phyloP scores from a whole-genome alignment of 352 stramenopile species.

The Globisporangium splendens region DNA sequence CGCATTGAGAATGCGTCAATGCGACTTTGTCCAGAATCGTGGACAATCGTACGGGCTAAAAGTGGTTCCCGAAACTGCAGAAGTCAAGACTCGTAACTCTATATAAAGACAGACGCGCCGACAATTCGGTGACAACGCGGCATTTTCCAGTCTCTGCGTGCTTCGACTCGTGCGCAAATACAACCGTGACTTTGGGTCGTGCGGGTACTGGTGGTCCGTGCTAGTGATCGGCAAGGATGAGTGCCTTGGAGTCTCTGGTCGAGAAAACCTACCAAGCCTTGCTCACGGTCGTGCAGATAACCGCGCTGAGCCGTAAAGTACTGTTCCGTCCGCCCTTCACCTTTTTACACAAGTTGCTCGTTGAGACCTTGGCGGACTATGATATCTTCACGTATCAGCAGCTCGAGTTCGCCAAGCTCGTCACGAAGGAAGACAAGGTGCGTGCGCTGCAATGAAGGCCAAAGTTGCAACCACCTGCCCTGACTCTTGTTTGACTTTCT shows the following conservation, averaged over 20 bases:
- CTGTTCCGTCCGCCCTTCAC: conserved; percentile 72
- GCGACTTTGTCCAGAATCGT: background rate
- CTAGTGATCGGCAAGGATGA: background rate
- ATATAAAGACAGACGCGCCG: too few species aligned
- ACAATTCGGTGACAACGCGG: too few species aligned
- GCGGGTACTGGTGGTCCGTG: too few species aligned
- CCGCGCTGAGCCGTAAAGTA: conserved; percentile 63
- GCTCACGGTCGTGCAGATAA: conserved; percentile 63
- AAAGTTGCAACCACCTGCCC: too few species aligned
- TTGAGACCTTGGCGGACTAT: conserved; percentile 57
- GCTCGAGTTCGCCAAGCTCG: conserved; percentile 53
- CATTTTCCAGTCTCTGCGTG: too few species aligned
- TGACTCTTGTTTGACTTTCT: background rate
- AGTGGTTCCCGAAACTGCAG: too few species aligned
- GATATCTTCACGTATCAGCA: conserved; percentile 69
- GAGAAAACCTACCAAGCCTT: conserved; percentile 66
- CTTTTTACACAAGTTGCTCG: conserved; percentile 77
- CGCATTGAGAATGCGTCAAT: background rate
- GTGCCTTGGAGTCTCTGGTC: conserved; percentile 27
- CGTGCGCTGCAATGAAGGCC: background rate
- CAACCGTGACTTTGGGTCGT: background rate
- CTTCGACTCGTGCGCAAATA: background rate
- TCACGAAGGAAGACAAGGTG: conserved; percentile 76
- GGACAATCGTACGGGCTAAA: too few species aligned
- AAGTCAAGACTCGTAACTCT: too few species aligned